Conservation (phyloP, 495 filamentous ascomycete genomes). For the Penicillium pulvis region DNA sequence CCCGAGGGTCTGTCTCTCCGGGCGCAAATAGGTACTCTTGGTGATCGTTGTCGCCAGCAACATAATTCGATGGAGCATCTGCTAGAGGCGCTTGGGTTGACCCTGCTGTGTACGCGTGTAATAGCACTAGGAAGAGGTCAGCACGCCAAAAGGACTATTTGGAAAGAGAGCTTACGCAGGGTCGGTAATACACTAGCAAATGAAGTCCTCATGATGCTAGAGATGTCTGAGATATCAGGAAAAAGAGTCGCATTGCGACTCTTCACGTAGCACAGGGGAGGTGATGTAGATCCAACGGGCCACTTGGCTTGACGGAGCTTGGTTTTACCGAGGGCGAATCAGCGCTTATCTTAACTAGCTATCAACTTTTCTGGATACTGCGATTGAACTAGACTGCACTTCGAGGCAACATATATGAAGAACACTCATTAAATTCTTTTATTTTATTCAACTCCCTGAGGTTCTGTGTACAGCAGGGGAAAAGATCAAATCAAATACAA, state of each 20-base stretch:
- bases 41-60: conserved; percentile 21
- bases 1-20: conserved; percentile 21
- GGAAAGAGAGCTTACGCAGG: conserved; percentile 36
- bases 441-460: conserved; percentile 26
- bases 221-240: conserved; percentile 21
- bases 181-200: conserved; percentile 42
- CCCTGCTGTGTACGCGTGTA: conserved; percentile 37
- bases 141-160: conserved; percentile 13
- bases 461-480: conserved; percentile 34
- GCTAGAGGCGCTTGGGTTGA: conserved; percentile 25
- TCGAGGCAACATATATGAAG: neutral
- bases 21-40: conserved; percentile 20
- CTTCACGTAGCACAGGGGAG: conserved; percentile 7
- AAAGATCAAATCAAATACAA: conserved; percentile 30
- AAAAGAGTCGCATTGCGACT: conserved; percentile 47
- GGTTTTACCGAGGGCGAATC: conserved; percentile 41
- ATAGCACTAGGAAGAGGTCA: conserved; percentile 40
- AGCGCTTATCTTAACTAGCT: conserved; percentile 10
- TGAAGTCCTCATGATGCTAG: conserved; percentile 45
- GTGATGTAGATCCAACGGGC: conserved; percentile 37
- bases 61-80: conserved; percentile 22
- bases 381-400: no score
- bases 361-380: neutral
- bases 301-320: conserved; percentile 50
- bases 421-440: conserved; percentile 32